Base-by-base conservation (phyloP, 768 basidiomycete species). In the Auriscalpium microsporum region DNA sequence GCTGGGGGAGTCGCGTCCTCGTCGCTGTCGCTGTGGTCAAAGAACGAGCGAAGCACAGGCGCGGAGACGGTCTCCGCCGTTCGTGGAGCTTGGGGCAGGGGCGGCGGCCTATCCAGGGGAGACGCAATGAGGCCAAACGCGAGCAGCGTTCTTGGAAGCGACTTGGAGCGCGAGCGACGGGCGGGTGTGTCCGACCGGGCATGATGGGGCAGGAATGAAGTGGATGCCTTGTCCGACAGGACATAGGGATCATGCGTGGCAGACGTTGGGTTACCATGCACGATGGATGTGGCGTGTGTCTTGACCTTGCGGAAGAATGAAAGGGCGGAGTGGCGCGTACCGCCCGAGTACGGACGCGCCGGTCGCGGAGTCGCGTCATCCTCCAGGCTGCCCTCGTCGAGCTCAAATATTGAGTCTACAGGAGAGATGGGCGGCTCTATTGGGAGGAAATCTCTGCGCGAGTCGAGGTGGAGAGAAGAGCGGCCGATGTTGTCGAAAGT, bases 401-500 rank as follows among this genome's bases (percentile, higher is more conserved):
- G 8, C 17, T 48, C 46, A 23, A 33, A 21, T 23, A 48, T 11
- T 16, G n/a, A 21, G 46, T 19, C 11, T 13, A 48, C 13, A 11
- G 52, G 19, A 13, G 38, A 21, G 34, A 19, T 7, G 48, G 14
- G 10, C 16, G 33, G 21, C 8, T 48, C 33, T 8, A 40, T 7
- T 3, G 14, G 37, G 44, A 21, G 3, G 21, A 44, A 52, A 23
- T 16, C 16, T 2, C 23, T 11, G 42, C 36, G 10, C n/a, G 50
- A 10, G 23, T 37, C 21, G 46, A 57, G 46, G 16, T 36, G 49
- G 38, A 60, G 40, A 17, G 42, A 13, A 0, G 59, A 36, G 52
- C 17, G n/a, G 36, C 59, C 53, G 44, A 60, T 60, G 46, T 52
- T 9, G 53, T 60, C 59, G 46, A 60, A 57, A 4, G 59, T 53